Evolutionary conservation across 1,284 basidiomycete genomes (phyloP).

Genomic region (Cerrena zonata): DNA sequence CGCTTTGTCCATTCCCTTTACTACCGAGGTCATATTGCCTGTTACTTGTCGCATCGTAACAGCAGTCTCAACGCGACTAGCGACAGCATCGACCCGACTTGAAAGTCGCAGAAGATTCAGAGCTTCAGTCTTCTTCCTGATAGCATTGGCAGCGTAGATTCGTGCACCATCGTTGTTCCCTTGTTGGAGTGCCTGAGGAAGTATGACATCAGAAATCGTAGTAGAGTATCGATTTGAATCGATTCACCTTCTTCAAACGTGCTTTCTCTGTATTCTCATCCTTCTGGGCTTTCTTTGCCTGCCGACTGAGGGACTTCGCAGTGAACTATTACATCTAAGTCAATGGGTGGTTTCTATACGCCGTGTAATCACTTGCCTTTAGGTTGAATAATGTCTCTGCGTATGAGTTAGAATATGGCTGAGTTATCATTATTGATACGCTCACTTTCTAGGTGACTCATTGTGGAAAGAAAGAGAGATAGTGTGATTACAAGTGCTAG

Average conservation of each 20-base stretch:
- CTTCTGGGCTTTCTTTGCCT: slow-evolving; percentile 93
- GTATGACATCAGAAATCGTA: too few species aligned
- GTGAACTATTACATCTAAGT: slow-evolving; percentile 65
- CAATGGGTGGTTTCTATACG: slow-evolving; percentile 1
- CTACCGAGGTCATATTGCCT: slow-evolving; percentile 92
- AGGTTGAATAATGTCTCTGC: slow-evolving; percentile 92
- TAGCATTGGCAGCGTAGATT: slow-evolving; percentile 97
- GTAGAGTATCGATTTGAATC: neutral
- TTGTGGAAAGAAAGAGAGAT: slow-evolving; percentile 25
- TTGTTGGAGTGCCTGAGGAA: slow-evolving; percentile 94
- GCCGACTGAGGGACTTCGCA: slow-evolving; percentile 84
- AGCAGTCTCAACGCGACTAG: slow-evolving; percentile 96
- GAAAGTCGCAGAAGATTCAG: slow-evolving; percentile 85
- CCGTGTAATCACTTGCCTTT: slow-evolving; percentile 53
- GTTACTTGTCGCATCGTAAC: slow-evolving; percentile 96
- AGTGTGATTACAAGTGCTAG: too few species aligned
- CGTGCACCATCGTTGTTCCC: slow-evolving; percentile 97
- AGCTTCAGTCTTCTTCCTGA: slow-evolving; percentile 94
- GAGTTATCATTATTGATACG: slow-evolving; percentile 7
- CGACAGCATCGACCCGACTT: slow-evolving; percentile 93
- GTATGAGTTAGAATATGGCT: slow-evolving; percentile 20
- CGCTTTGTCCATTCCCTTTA: slow-evolving; percentile 96
- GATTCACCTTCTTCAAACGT: slow-evolving; percentile 83
- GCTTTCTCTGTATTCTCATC: slow-evolving; percentile 84
- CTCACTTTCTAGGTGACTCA: slow-evolving; percentile 90